Evolutionary conservation across 2,329 filamentous ascomycete species (phyloP).

Genomic region (Cercospora zeae-maydis): DNA sequence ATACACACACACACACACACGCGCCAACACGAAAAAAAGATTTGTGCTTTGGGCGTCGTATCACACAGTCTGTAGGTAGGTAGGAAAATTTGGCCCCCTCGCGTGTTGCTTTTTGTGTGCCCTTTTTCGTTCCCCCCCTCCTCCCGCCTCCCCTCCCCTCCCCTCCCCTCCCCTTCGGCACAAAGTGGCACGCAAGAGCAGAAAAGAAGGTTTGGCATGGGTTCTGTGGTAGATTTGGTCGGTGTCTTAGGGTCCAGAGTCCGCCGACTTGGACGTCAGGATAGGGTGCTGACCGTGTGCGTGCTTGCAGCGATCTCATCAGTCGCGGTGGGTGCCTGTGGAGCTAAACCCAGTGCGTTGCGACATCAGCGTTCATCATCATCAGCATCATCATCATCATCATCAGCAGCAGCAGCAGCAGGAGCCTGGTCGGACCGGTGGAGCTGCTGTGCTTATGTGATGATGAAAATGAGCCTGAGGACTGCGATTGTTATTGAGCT

Average conservation of each 20-base stretch:
- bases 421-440: too few species aligned
- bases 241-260: not conserved
- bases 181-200: too few species aligned
- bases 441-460: not conserved
- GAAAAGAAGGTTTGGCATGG: not conserved
- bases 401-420: too few species aligned
- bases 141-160: too few species aligned
- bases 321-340: not conserved
- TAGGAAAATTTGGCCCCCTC: too few species aligned
- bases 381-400: too few species aligned
- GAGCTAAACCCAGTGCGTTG: not conserved
- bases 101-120: too few species aligned
- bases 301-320: constrained; percentile 5
- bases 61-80: too few species aligned
- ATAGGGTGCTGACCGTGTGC: constrained; percentile 21
- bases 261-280: constrained; percentile 13
- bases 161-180: not conserved
- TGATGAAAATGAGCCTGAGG: not conserved
- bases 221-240: not conserved
- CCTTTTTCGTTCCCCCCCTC: too few species aligned
- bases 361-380: not conserved
- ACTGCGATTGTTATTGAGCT: not conserved
- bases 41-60: not conserved
- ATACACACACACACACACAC: not conserved
- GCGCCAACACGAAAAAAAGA: too few species aligned